Base-by-base conservation (phyloP, 2,329 filamentous ascomycete genomes). In the Microascus cirrosus region DNA sequence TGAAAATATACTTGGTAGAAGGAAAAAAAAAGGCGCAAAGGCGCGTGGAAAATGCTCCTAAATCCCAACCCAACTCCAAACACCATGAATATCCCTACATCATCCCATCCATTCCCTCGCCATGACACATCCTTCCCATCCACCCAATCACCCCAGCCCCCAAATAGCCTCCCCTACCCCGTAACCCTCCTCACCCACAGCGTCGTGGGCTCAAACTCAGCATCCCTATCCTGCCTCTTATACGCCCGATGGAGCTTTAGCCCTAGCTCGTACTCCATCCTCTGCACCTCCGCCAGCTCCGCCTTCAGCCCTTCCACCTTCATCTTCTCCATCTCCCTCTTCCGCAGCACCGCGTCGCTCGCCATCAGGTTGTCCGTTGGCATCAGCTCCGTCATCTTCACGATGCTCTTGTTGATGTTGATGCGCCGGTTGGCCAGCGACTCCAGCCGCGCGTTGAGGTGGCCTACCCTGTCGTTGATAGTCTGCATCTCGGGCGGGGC, bases 131-230 rank as follows among this genome's bases (percentile, higher is more conserved):
- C 8, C 35, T 15, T 15, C 35, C 36, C 13, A 12, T 7, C 36
- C 13, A 18, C 5, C 39, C 39, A 13, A 45, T 45, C 6, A 15
- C 39, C 8, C 28, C 28, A 32, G 4, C 39, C 39, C 39, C 13
- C n/a, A n/a, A n/a, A n/a, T n/a, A n/a, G n/a, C n/a, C n/a, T 7
- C 39, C 39, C 39, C 13, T n/a, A 24, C 34, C 56, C 81, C 22
- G 88, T 91, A 60, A 91, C 85, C 62, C 90, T 79, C 65, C 86
- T 81, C 55, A 95, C 87, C 90, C 90, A 95, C 11, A 95, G 71
- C 34, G 81, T 81, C 0, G 84, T 86, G 12, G 82, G 82, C 65
- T 89, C 84, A 64, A 77, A 86, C 36, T 78, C 76, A 2, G 78
- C 78, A 56, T 86, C 80, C 62, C 85, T 81, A 64, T 92, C 87